A percentile compares a stretch with the other conserved stretches of the same genome.
Conservation (phyloP, 2,329 filamentous ascomycete species). For the Cryoendolithus antarcticus region DNA sequence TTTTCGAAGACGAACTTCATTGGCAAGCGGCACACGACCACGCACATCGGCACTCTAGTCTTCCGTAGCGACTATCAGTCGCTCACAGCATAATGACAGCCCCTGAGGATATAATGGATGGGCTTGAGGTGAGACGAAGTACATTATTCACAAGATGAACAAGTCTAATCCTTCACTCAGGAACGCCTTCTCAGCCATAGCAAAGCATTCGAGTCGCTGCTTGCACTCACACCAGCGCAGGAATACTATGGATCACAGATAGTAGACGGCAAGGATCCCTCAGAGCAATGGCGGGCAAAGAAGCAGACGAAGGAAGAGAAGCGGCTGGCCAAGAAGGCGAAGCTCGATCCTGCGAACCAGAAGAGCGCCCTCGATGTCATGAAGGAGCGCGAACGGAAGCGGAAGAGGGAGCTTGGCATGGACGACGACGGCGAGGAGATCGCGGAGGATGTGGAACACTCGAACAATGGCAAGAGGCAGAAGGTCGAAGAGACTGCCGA, state of each 20-base stretch:
- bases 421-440: constrained; percentile 21
- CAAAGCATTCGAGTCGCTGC: constrained; percentile 71
- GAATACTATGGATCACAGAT: constrained; percentile 55
- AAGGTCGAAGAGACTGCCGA: constrained; percentile 25
- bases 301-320: constrained; percentile 92
- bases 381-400: constrained; percentile 70
- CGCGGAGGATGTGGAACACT: constrained; percentile 27
- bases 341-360: constrained; percentile 80
- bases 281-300: constrained; percentile 84
- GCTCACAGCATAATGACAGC: constrained; percentile 7
- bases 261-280: constrained; percentile 57
- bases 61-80: no score
- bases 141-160: neutral
- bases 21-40: no score
- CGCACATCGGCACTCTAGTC: no score
- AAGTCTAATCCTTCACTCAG: constrained; percentile 21
- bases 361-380: constrained; percentile 89
- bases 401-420: constrained; percentile 56
- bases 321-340: constrained; percentile 68
- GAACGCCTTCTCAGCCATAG: constrained; percentile 45
- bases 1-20: neutral
- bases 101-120: constrained; percentile 12
- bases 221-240: constrained; percentile 81
- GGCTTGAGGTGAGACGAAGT: constrained; percentile 21
- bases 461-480: constrained; percentile 31